Percentiles rank a stretch among this genome's conserved stretches.
These are phyloP conservation scores for Pochonia chlamydosporia DNA, from an alignment of 2,329 filamentous ascomycete genomes.

Conservation along the genomic window DNA sequence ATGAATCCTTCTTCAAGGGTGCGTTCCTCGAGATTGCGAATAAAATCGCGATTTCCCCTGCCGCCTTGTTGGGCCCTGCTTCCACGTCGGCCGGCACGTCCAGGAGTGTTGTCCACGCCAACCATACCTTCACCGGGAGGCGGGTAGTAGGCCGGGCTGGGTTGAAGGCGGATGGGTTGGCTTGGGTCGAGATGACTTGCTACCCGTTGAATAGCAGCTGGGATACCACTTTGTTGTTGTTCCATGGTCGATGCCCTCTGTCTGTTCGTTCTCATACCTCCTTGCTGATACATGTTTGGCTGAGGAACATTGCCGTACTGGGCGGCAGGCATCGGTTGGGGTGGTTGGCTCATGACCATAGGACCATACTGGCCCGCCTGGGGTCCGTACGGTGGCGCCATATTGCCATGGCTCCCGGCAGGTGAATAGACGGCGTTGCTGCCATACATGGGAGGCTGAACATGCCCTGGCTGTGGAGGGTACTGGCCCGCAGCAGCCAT, in stretches of 20 bases:
- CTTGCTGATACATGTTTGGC: constrained; percentile 57
- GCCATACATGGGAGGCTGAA: constrained; percentile 67
- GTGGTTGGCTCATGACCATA: constrained; percentile 64
- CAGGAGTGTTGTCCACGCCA: constrained; percentile 51
- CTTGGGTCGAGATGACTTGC: constrained; percentile 94
- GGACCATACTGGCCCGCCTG: constrained; percentile 67
- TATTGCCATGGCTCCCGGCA: constrained; percentile 35
- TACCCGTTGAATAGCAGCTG: constrained; percentile 85
- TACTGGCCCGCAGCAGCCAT: constrained; percentile 43
- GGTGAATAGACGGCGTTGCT: constrained; percentile 79
- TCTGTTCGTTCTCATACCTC: constrained; percentile 62
- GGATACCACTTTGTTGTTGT: constrained; percentile 87
- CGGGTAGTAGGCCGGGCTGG: constrained; percentile 94
- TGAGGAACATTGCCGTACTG: constrained; percentile 55
- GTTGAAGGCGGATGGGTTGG: constrained; percentile 87
- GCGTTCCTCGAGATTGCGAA: constrained; percentile 88
- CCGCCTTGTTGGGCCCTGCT: constrained; percentile 62
- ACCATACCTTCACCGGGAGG: constrained; percentile 80
- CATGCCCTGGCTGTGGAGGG: constrained; percentile 34
- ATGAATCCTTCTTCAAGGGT: constrained; percentile 91
- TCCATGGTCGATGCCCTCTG: constrained; percentile 96
- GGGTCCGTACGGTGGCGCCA: constrained; percentile 70
- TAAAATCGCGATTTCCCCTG: constrained; percentile 75
- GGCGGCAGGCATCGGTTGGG: constrained; percentile 58
- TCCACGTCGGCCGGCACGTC: constrained; percentile 63